phyloP scores from a whole-genome alignment of 2,329 filamentous ascomycete genomes.

The Stemphylium beticola region DNA sequence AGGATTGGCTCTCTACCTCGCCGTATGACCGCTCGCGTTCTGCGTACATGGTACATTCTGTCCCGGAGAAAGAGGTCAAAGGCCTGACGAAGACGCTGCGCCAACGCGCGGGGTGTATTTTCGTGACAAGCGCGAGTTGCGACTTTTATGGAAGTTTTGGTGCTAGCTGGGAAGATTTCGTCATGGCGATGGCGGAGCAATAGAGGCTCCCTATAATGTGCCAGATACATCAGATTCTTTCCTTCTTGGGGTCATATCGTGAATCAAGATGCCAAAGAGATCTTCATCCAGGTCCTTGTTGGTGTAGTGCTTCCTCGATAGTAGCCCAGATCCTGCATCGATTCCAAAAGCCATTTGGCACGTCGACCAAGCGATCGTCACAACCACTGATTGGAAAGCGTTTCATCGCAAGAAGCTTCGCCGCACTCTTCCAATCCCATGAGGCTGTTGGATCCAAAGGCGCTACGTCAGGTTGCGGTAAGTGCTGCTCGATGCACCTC shows the following conservation, averaged over 20 bases:
- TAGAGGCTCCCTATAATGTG: neutral
- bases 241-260: no score
- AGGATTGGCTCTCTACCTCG: conserved; percentile 34
- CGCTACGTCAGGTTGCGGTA: neutral
- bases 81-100: conserved; percentile 19
- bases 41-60: conserved; percentile 38
- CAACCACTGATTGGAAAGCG: conserved; percentile 15
- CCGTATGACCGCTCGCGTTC: conserved; percentile 26
- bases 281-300: neutral
- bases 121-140: conserved; percentile 30
- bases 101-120: conserved; percentile 30
- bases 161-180: conserved; percentile 28
- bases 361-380: conserved; percentile 15
- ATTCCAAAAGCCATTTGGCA: conserved; percentile 34
- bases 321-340: conserved; percentile 36
- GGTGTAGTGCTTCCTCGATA: conserved; percentile 21
- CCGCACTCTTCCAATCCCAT: conserved; percentile 28
- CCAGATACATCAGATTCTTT: no score
- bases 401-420: conserved; percentile 22
- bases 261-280: no score
- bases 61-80: conserved; percentile 22
- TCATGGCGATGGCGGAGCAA: conserved; percentile 21
- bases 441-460: neutral
- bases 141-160: conserved; percentile 35
- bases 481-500: conserved; percentile 11